These are phyloP conservation scores for Chaetomium fimeti DNA, from an alignment of 495 filamentous ascomycete species.

Conservation along the genomic window DNA sequence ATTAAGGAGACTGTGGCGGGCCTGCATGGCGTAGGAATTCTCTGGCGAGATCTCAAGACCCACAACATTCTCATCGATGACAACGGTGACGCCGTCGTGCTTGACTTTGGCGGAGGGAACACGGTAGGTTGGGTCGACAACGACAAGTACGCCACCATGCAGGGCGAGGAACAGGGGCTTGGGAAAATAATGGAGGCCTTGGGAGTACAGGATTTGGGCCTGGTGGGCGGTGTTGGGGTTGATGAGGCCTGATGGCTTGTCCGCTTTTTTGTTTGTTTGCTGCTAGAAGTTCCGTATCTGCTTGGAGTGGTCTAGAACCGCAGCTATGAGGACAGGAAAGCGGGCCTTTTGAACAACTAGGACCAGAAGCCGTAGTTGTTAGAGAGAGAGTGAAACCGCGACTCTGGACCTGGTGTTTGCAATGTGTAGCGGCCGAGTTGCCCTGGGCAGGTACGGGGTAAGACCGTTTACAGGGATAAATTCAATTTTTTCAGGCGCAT, in stretches of 20 bases:
- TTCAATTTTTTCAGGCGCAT: too few species aligned
- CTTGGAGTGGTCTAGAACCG: too few species aligned
- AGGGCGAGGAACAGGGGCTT: conserved; percentile 8
- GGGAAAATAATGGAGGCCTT: background rate
- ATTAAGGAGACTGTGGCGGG: conserved; percentile 1
- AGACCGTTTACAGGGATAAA: too few species aligned
- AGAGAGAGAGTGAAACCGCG: too few species aligned
- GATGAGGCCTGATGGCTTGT: background rate
- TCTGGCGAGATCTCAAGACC: conserved; percentile 22
- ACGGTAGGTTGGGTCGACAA: conserved; percentile 19
- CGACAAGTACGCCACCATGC: conserved; percentile 16
- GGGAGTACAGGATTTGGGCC: background rate
- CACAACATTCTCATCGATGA: conserved; percentile 20
- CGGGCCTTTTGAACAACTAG: too few species aligned
- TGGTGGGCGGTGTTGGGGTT: background rate
- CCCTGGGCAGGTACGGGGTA: too few species aligned
- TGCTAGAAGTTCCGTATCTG: too few species aligned
- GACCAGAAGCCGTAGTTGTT: too few species aligned
- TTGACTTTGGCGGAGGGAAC: conserved; percentile 20
- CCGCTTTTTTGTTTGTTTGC: background rate
- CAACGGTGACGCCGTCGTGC: conserved; percentile 9
- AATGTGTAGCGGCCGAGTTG: too few species aligned
- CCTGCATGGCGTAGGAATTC: conserved; percentile 11
- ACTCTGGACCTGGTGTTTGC: too few species aligned
- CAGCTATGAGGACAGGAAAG: too few species aligned